Evolutionary conservation across 177 flowering plant genomes (phyloP).

Genomic region (Vitis hybrid): DNA sequence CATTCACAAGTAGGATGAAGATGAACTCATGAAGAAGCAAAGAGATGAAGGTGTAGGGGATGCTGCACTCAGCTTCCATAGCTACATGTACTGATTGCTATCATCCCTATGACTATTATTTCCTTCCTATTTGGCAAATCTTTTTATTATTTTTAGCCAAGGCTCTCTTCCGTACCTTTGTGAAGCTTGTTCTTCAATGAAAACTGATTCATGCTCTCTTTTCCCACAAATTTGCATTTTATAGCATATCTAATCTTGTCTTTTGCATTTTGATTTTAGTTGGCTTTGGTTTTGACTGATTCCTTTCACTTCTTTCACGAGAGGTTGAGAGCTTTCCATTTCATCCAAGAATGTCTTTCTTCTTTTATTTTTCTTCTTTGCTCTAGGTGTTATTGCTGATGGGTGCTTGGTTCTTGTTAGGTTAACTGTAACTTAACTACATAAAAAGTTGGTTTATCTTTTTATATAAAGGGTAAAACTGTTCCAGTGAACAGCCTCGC

Average conservation of each 20-base stretch:
- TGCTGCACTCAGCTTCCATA: not conserved
- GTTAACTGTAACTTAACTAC: conserved; percentile 23
- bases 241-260: not conserved
- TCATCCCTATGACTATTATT: not conserved
- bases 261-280: too few relatives aligned
- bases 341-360: not conserved
- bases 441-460: conserved; percentile 2
- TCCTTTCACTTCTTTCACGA: not conserved
- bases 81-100: not conserved
- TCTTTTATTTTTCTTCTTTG: not conserved
- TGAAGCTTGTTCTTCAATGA: too few relatives aligned
- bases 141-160: not conserved
- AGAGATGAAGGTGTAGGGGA: too few relatives aligned
- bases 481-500: not conserved
- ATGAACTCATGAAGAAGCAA: too few relatives aligned
- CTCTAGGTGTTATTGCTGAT: not conserved
- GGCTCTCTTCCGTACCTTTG: too few relatives aligned
- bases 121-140: not conserved
- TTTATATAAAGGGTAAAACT: not conserved
- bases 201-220: too few relatives aligned
- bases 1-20: too few relatives aligned
- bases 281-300: too few relatives aligned
- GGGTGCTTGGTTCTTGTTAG: conserved; percentile 12
- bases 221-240: too few relatives aligned
- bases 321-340: too few relatives aligned